Conservation (phyloP, 2,329 filamentous ascomycete species). For the Torrubiella hemipterigena region DNA sequence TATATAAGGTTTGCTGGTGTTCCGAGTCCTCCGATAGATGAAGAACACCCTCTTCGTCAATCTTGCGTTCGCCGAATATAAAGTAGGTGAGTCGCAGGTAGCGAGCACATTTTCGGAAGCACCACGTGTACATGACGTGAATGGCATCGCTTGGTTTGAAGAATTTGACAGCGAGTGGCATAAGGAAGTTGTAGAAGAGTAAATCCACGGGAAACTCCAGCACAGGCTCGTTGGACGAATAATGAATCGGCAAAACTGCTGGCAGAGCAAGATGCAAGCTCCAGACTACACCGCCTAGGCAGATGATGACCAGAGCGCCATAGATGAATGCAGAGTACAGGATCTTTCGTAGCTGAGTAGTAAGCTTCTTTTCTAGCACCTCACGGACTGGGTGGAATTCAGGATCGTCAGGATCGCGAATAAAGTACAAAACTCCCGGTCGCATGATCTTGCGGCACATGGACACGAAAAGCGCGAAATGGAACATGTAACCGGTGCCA, state of each 20-base stretch:
- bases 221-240: constrained; percentile 83
- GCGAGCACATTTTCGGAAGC: constrained; percentile 81
- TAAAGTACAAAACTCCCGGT: constrained; percentile 84
- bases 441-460: constrained; percentile 99
- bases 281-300: constrained; percentile 93
- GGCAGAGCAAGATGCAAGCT: constrained; percentile 57
- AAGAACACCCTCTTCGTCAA: constrained; percentile 70
- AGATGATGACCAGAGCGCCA: constrained; percentile 82
- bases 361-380: constrained; percentile 83
- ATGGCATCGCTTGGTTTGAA: constrained; percentile 78
- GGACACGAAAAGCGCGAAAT: constrained; percentile 94
- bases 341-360: constrained; percentile 90
- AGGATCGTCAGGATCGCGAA: constrained; percentile 93
- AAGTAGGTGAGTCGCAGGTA: constrained; percentile 78
- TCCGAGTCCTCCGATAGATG: constrained; percentile 27
- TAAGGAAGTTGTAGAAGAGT: constrained; percentile 92
- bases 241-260: constrained; percentile 77
- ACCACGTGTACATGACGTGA: constrained; percentile 85
- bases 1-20: constrained; percentile 23
- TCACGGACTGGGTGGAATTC: constrained; percentile 97
- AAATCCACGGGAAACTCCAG: constrained; percentile 91
- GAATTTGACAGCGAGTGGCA: constrained; percentile 74
- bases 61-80: constrained; percentile 71
- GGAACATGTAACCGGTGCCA: constrained; percentile 98
- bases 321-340: constrained; percentile 93